These are phyloP conservation scores for Nannochloris sp. DNA, from an alignment of 139 green algal genomes.

Conservation along the genomic window DNA sequence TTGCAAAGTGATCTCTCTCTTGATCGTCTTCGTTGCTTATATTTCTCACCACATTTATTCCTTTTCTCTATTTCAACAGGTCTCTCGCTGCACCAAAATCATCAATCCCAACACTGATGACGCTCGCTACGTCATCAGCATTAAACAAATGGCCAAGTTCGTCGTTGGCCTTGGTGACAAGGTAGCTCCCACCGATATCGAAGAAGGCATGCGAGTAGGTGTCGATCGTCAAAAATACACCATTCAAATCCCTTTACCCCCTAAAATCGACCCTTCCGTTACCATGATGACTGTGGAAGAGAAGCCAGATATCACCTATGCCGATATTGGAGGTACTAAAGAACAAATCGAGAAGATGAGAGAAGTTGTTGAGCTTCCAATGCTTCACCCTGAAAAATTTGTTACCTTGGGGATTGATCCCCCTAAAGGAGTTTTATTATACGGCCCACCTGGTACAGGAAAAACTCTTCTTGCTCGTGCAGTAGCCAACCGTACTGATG, in stretches of 20 bases:
- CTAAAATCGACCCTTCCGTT: constrained; percentile 97
- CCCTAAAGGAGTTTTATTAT: constrained; percentile 96
- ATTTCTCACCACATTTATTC: constrained; percentile 2
- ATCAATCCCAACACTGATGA: constrained; percentile 96
- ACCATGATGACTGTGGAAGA: constrained; percentile 99
- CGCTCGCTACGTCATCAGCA: constrained; percentile 99
- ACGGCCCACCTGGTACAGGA: constrained; percentile 81
- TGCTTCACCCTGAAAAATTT: constrained; percentile 98
- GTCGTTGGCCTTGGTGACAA: constrained; percentile 96
- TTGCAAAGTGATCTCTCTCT: no score
- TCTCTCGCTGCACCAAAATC: constrained; percentile 99
- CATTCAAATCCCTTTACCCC: constrained; percentile 95
- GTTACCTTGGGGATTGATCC: constrained; percentile 95
- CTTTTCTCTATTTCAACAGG: constrained; percentile 17
- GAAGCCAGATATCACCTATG: constrained; percentile 97
- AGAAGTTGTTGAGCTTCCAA: constrained; percentile 94
- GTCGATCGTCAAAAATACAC: constrained; percentile 98
- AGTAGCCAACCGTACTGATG: constrained; percentile 96
- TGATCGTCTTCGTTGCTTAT: constrained; percentile 2
- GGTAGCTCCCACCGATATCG: constrained; percentile 97
- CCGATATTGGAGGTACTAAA: constrained; percentile 93
- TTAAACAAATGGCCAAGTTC: constrained; percentile 99
- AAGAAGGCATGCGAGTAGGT: constrained; percentile 99
- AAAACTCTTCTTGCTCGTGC: constrained; percentile 96
- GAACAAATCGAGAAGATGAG: constrained; percentile 98